phyloP scores from a whole-genome alignment of 2,329 filamentous ascomycete species.

The Cercospora brassicicola region DNA sequence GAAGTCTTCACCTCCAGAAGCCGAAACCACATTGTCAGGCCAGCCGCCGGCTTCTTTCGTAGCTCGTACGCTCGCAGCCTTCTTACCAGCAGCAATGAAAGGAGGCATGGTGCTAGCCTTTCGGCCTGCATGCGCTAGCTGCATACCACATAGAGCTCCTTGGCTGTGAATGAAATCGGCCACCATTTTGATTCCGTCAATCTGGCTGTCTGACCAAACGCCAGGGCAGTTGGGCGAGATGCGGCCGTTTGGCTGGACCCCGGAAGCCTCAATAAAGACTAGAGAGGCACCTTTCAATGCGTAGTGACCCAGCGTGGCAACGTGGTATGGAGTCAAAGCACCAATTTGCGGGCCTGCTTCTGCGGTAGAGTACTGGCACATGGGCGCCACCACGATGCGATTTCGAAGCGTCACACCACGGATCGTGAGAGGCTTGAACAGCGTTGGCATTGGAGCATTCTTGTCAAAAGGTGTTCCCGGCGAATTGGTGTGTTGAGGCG shows the following conservation, averaged over 20 bases:
- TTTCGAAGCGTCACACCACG: slow-evolving; percentile 64
- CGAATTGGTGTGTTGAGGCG: slow-evolving; percentile 45
- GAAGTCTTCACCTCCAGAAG: slow-evolving; percentile 50
- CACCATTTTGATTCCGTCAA: slow-evolving; percentile 67
- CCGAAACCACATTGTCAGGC: slow-evolving; percentile 56
- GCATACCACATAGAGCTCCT: slow-evolving; percentile 71
- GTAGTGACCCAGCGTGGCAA: slow-evolving; percentile 79
- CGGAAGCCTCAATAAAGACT: slow-evolving; percentile 74
- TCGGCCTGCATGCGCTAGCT: slow-evolving; percentile 76
- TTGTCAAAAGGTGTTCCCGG: slow-evolving; percentile 49
- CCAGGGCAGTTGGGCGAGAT: slow-evolving; percentile 79
- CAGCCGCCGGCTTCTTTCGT: slow-evolving; percentile 51
- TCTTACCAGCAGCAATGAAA: slow-evolving; percentile 54
- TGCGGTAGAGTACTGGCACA: slow-evolving; percentile 68
- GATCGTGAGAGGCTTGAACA: slow-evolving; percentile 59
- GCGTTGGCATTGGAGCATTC: slow-evolving; percentile 55
- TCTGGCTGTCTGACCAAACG: slow-evolving; percentile 80
- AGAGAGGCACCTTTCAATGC: slow-evolving; percentile 72
- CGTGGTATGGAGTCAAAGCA: slow-evolving; percentile 75
- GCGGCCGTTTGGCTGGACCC: slow-evolving; percentile 73
- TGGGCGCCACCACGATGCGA: slow-evolving; percentile 60
- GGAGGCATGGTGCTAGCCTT: slow-evolving; percentile 60
- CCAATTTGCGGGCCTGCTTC: slow-evolving; percentile 53
- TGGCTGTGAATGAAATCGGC: slow-evolving; percentile 78
- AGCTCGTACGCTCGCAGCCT: slow-evolving; percentile 55